Conservation (phyloP, 345 rosid genomes). For the Ceriops tagal region DNA sequence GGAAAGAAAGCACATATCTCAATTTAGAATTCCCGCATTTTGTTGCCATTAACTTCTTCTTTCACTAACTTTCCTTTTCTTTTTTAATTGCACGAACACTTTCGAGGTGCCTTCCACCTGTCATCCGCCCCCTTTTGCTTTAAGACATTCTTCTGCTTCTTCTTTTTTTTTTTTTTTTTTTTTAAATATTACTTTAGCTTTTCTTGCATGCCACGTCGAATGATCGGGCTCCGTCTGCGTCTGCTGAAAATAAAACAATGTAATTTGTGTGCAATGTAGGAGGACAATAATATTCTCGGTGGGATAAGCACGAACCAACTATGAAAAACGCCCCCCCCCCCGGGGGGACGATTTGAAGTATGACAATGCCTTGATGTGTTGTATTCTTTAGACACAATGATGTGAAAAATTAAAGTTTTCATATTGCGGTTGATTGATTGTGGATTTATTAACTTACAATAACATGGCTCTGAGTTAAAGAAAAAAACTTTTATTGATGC, state of each 20-base stretch:
- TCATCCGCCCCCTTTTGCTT: neutral
- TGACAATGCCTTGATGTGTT: neutral
- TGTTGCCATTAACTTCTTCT: neutral
- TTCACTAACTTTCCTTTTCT: slow-evolving; percentile 17
- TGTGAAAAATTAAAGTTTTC: neutral
- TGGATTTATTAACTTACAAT: no score
- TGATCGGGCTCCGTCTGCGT: slow-evolving; percentile 2
- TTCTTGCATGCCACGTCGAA: slow-evolving; percentile 16
- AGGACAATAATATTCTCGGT: slow-evolving; percentile 7
- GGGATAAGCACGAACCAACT: slow-evolving; percentile 12
- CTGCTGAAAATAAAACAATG: neutral
- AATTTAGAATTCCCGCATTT: neutral
- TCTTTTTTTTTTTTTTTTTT: neutral
- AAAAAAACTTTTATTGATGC: no score
- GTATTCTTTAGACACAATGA: neutral
- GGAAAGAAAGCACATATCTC: slow-evolving; percentile 1
- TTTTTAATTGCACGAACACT: slow-evolving; percentile 1
- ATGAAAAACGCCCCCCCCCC: neutral
- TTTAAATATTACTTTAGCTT: neutral
- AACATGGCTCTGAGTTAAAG: no score
- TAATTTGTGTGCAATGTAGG: slow-evolving; percentile 1
- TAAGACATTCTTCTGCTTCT: neutral
- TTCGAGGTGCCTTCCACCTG: slow-evolving; percentile 11
- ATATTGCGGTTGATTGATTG: no score
- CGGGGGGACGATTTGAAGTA: neutral